Evolutionary conservation across 2,329 filamentous ascomycete species (phyloP), one percentile per base, ranked within the genome.

Genomic region (Cytospora mali): DNA sequence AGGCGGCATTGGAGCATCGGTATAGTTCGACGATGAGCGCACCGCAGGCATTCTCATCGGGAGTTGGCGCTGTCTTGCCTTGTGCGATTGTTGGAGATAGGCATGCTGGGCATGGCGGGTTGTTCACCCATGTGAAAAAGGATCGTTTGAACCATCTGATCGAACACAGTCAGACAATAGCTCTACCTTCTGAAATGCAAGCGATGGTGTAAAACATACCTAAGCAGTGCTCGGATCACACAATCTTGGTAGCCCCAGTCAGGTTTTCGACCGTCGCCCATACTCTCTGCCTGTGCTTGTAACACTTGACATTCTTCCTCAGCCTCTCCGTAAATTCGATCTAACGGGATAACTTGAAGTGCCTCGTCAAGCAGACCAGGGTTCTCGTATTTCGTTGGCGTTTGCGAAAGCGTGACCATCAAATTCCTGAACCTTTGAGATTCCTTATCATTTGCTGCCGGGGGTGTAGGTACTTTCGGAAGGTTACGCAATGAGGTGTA

Each of bases 191-290:
- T 55, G n/a, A 16, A 42, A 66, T 21, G 14, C 18, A 46, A 25
- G 31, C 16, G n/a, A 56, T 14, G 11, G 48, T 27, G 18, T 29
- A 33, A 46, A 54, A 78, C 87, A 70, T 80, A 93, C 90, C 88
- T 89, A 71, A 98, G 81, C 67, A 98, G 81, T 65, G 94, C 92
- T 68, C 91, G 86, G 72, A 98, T 90, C 61, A 97, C 92, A 75
- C 94, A 99, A 77, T 99, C 95, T 76, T 98, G 94, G 74, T 98
- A 97, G 62, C 93, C 94, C 94, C 94, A 98, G 79, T 93, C 90
- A 1, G 93, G 86, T 74, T 90, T 90, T 68, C 87, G 84, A 61
- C 88, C 91, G 62, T 90, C 87, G 23, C 91, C 91, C 79, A 97
- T 88, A 68, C 92, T 96, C 73, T 90, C 90, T 33, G 94, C 94